Percentiles rank a stretch among this genome's conserved stretches.
Conservation (phyloP, 83 land plant genomes). For the Thuja plicata region DNA sequence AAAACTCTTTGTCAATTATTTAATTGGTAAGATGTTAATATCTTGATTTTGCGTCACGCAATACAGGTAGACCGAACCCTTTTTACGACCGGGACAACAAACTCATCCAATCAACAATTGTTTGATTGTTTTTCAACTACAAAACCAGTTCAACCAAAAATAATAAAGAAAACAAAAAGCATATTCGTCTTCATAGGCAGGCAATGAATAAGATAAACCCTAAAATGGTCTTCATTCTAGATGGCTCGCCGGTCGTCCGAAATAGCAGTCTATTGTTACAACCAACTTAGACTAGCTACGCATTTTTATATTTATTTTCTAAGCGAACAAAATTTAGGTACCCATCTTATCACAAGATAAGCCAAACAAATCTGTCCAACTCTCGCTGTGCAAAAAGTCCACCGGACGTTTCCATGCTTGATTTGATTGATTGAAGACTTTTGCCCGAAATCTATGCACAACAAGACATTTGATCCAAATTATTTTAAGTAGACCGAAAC, state of each 20-base stretch:
- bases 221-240: background rate
- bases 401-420: background rate
- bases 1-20: too few species aligned
- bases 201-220: background rate
- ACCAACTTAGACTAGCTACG: background rate
- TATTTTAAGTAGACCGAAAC: too few species aligned
- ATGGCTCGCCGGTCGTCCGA: background rate
- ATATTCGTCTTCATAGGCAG: background rate
- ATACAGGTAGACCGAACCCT: background rate
- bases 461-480: too few species aligned
- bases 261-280: background rate
- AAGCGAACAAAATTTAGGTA: background rate
- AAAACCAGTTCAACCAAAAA: too few species aligned
- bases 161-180: too few species aligned
- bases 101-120: background rate
- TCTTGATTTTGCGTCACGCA: background rate
- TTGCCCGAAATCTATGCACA: background rate
- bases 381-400: background rate
- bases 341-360: background rate
- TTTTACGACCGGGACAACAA: background rate
- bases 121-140: too few species aligned
- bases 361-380: too few species aligned
- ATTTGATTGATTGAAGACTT: background rate
- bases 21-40: too few species aligned
- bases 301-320: background rate